Conservation (phyloP, 2,329 filamentous ascomycete genomes). For the Pyrenophora teres region DNA sequence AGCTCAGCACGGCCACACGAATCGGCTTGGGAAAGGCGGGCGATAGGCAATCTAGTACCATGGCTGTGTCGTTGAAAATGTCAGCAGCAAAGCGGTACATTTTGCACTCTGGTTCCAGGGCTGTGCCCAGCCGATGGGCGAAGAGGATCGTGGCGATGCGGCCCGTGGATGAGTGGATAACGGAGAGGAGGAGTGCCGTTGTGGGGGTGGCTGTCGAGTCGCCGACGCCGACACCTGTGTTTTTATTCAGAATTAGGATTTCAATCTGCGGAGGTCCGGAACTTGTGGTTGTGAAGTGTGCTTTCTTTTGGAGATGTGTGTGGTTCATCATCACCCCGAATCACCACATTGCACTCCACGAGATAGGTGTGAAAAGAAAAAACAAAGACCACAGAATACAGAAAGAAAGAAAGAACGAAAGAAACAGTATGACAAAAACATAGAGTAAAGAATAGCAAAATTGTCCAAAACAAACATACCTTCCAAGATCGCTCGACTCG, state of each 20-base stretch:
- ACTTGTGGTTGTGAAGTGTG: neutral
- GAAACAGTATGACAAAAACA: neutral
- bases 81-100: constrained; percentile 86
- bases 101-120: constrained; percentile 89
- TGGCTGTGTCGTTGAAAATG: constrained; percentile 83
- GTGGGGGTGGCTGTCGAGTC: constrained; percentile 80
- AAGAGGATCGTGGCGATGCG: constrained; percentile 85
- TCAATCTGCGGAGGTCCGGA: neutral
- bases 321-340: neutral
- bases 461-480: constrained; percentile 47
- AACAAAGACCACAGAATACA: neutral
- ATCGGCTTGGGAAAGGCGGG: constrained; percentile 68
- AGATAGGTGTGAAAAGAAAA: no score
- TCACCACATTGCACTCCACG: no score
- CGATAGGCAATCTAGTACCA: constrained; percentile 83
- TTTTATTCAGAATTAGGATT: neutral
- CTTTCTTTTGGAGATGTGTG: neutral
- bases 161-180: constrained; percentile 80
- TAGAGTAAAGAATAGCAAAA: neutral
- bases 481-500: constrained; percentile 81
- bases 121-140: constrained; percentile 78
- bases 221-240: constrained; percentile 75
- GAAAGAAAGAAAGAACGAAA: no score
- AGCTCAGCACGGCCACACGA: constrained; percentile 63
- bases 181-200: constrained; percentile 77